phyloP scores from a whole-genome alignment of 768 basidiomycete species.

The Lyophyllum decastes region DNA sequence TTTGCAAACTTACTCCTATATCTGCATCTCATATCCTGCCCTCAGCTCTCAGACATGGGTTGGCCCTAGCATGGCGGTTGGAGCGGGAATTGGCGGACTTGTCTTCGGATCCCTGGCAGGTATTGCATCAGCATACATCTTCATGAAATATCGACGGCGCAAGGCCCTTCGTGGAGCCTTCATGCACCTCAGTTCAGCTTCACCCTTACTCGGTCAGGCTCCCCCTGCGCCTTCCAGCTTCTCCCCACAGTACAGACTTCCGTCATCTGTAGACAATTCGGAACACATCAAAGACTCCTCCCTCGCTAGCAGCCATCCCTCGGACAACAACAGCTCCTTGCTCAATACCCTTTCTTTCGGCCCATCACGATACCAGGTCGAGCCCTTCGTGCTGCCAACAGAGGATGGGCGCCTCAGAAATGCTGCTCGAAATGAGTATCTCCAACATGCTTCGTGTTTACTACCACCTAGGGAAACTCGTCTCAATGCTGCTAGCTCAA shows the following conservation, averaged over 20 bases:
- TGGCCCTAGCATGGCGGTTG: conserved; percentile 27
- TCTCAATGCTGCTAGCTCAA: not conserved
- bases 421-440: not conserved
- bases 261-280: conserved; percentile 24
- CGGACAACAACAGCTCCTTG: conserved; percentile 3
- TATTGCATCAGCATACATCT: conserved; percentile 28
- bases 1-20: not conserved
- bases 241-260: conserved; percentile 26
- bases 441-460: not conserved
- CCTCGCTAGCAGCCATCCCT: conserved; percentile 9
- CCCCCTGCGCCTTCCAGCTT: conserved; percentile 17
- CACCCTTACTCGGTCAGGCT: conserved; percentile 21
- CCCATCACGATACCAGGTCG: conserved; percentile 36
- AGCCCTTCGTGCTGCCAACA: conserved; percentile 43
- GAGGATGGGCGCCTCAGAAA: conserved; percentile 30
- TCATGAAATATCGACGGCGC: conserved; percentile 30
- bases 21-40: not conserved
- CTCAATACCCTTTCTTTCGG: conserved; percentile 12
- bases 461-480: not conserved
- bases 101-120: conserved; percentile 38
- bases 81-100: conserved; percentile 41
- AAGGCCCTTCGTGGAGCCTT: conserved; percentile 24
- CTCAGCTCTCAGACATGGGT: conserved; percentile 6
- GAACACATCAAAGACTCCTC: conserved; percentile 19
- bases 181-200: conserved; percentile 24